Base-by-base conservation (phyloP, 306 rosid species). In the Astragalus membranaceus region DNA sequence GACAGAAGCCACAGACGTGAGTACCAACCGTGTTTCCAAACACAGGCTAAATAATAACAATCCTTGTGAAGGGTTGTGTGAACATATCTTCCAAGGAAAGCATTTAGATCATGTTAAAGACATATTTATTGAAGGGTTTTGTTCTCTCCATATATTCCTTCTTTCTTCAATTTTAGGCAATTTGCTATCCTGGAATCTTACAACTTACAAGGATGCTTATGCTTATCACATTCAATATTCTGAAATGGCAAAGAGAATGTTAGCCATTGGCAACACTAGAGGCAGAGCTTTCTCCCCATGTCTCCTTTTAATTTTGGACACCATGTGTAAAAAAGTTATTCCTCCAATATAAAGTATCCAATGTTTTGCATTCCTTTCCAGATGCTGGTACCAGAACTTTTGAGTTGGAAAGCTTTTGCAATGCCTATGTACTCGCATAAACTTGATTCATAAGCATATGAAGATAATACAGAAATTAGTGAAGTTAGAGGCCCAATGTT, bases 21-120 rank as follows among this genome's bases (percentile, higher is more conserved):
- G 30, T 3, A 26, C 30, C 30, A 26, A 26, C 30, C 30, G 30
- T 26, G 30, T 26, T 3, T 26, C 30, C 4, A 3, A 23, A 23
- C 1, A 23, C 26, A 2, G 26, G 26, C 26, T 23, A 23, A 23
- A 23, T 23, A 33, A 33, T 5, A 33, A 15, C 37, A n/a, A 63
- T 61, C 67, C 74, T 35, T 60, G 69, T 49, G 33, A 48, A 65
- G 50, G 54, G 16, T 4, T 55, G 15, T 69, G 9, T 66, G 20
- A 41, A 59, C 33, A 67, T 63, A 67, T 78, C n/a, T n/a, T n/a
- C n/a, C 75, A 30, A 52, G 8, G 36, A 26, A 78, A 50, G 66
- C 43, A 57, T 73, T 72, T 61, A 57, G 29, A 60, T 20, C 69
- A 36, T 37, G 53, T 16, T 48, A 8, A 36, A 20, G 41, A 11